Base-by-base conservation (phyloP, 257 asterid species). In the Forsythia suspensa region DNA sequence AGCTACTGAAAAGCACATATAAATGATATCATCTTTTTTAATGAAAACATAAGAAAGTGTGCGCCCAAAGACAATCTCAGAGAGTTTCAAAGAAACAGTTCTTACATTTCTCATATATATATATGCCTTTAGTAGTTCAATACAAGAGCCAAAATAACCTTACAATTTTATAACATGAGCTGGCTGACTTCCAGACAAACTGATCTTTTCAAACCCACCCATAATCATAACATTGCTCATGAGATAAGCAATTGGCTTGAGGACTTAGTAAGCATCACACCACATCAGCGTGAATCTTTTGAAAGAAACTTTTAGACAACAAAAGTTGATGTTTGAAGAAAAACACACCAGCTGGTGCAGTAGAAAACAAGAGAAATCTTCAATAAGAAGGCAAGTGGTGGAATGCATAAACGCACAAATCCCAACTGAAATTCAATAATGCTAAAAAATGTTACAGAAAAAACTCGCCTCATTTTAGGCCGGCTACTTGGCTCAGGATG, bases 401-500 rank as follows among this genome's bases (percentile, higher is more conserved):
- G 41, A 63, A 42, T 76, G 71, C 78, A 70, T 44, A 46, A 61
- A 39, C 39, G 16, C 12, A 63, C 39, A 72, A 72, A 75, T 36
- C 57, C 41, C 52, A 82, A 39, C 16, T 1, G 71, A 70, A 71
- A 57, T 51, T 52, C 66, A 59, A 37, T 11, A 51, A 36, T 6
- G 12, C 40, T 39, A 36, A 21, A 59, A 57, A 71, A 61, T n/a
- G 42, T 16, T 24, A 36, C 4, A 48, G 70, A 12, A 77, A 80
- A 81, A 79, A 48, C 85, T 76, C 83, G 91, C 99, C 90, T 88
- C 90, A 89, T 85, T 77, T 86, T 90, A 21, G 99, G 99, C 69
- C 99, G 91, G 86, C 90, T 85, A 78, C 80, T 85, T 1, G 97
- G 94, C 57, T 94, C 97, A 8, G 99, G 99, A 76, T 96, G 99